Base-by-base conservation (phyloP, 2,329 filamentous ascomycete species). In the Tympanopsis confertula region DNA sequence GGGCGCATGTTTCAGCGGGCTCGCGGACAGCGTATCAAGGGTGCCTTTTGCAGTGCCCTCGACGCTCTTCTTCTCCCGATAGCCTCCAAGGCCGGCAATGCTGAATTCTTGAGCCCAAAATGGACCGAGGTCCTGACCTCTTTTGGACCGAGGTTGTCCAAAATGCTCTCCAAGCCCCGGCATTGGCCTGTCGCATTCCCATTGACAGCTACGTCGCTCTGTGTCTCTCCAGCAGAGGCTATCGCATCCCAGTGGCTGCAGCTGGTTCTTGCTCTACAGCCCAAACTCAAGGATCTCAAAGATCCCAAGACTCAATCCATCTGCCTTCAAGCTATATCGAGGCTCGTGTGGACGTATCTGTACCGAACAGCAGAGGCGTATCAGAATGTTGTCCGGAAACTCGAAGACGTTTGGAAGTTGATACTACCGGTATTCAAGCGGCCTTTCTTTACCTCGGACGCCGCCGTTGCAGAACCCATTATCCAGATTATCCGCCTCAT, bases 401-500 rank as follows among this genome's bases (percentile, higher is more conserved):
- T 96, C 14, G 89, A 98, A 45, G 89, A 96, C 45, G 80, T 96
- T 15, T 74, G 93, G 46, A 84, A 81, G 50, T 70, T 94, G 48
- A 77, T 94, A 2, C 70, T 98, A 26, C 86, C 89, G 17, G 71
- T 78, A 12, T 26, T 85, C 5, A 89, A 83, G 55, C 81, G 82
- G 46, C 82, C 84, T 1, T 78, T 93, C 42, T 68, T 93, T 18
- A 86, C 84, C 0, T 86, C 85, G 2, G 91, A 98, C 43, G 72
- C 78, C 0, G 70, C 78, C n/a, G 81, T 93, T 42, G 81, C 84
- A 2, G 88, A 95, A 35, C 89, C 91, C 1, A 63, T 96, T 45
- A 89, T 96, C 40, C 88, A 96, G 50, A 78, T 96, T 20, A 88
- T 96, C 43, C 78, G 93, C 22, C 87, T 95, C 51, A 87, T 98